Conservation (phyloP, 352 stramenopile species). For the Phytophthora syringae region DNA sequence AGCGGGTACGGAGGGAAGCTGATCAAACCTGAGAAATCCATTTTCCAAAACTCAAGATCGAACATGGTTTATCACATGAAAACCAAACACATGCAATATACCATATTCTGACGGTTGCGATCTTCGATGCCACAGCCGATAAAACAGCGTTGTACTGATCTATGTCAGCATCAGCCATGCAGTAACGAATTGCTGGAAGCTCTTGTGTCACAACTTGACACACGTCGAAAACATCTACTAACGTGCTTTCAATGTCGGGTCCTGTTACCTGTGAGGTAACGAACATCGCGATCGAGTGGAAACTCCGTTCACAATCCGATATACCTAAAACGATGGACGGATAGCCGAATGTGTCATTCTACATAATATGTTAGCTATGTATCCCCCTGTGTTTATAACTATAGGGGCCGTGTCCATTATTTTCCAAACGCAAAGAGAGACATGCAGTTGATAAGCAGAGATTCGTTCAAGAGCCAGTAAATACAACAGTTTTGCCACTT, state of each 20-base stretch:
- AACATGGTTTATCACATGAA: constrained; percentile 10
- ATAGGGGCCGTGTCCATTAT: too few species aligned
- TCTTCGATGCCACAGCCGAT: background rate
- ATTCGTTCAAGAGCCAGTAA: too few species aligned
- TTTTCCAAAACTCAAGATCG: background rate
- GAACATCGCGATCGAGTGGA: background rate
- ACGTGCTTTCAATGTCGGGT: background rate
- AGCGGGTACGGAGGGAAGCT: too few species aligned
- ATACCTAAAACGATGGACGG: background rate
- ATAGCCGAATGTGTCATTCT: too few species aligned
- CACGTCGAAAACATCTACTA: background rate
- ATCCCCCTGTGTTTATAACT: too few species aligned
- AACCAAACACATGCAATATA: too few species aligned
- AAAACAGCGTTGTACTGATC: constrained; percentile 4
- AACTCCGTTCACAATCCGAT: background rate
- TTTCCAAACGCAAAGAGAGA: too few species aligned
- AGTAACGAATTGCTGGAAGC: background rate
- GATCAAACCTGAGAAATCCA: background rate
- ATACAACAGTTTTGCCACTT: too few species aligned
- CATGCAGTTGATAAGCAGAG: too few species aligned
- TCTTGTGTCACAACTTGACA: background rate
- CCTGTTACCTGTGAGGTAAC: background rate
- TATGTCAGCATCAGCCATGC: constrained; percentile 5
- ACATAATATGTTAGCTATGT: too few species aligned
- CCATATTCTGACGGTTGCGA: background rate